phyloP scores from a whole-genome alignment of 371 early-diverging fungal species.

The Chytridium lagenaria region DNA sequence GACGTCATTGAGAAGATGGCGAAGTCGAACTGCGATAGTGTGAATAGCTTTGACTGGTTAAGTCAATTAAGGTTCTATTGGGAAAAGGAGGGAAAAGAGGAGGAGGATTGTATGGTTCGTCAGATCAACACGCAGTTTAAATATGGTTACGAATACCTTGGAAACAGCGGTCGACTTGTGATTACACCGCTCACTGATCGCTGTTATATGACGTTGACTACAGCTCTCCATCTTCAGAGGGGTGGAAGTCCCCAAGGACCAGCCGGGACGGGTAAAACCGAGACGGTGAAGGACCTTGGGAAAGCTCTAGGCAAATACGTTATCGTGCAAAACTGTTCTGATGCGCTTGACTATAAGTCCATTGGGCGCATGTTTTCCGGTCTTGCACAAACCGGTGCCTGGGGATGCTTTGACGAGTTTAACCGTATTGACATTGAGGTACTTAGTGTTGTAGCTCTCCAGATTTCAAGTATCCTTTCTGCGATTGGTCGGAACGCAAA shows the following conservation, averaged over 20 bases:
- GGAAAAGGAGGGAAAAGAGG: constrained; percentile 60
- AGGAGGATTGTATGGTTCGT: constrained; percentile 58
- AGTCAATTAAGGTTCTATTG: constrained; percentile 62
- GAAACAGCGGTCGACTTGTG: constrained; percentile 57
- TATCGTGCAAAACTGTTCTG: constrained; percentile 66
- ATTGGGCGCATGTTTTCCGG: constrained; percentile 64
- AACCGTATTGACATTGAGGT: constrained; percentile 66
- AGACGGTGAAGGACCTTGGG: constrained; percentile 68
- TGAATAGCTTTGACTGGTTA: constrained; percentile 63
- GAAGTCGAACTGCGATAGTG: constrained; percentile 52
- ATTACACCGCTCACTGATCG: constrained; percentile 66
- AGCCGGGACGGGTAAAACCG: constrained; percentile 71
- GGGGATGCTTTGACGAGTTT: constrained; percentile 75
- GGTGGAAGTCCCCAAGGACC: constrained; percentile 63
- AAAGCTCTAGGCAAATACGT: constrained; percentile 63
- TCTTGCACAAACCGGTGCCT: constrained; percentile 63
- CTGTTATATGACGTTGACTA: constrained; percentile 63
- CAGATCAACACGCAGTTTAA: constrained; percentile 62
- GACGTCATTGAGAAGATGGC: constrained; percentile 61
- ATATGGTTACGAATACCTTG: constrained; percentile 55
- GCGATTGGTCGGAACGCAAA: constrained; percentile 52
- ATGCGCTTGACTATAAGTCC: constrained; percentile 55
- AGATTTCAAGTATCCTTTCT: constrained; percentile 56
- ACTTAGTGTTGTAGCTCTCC: constrained; percentile 60
- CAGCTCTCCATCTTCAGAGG: constrained; percentile 59